Conservation (phyloP, 2,329 filamentous ascomycete species). For the Aspergillus pseudotamarii region DNA sequence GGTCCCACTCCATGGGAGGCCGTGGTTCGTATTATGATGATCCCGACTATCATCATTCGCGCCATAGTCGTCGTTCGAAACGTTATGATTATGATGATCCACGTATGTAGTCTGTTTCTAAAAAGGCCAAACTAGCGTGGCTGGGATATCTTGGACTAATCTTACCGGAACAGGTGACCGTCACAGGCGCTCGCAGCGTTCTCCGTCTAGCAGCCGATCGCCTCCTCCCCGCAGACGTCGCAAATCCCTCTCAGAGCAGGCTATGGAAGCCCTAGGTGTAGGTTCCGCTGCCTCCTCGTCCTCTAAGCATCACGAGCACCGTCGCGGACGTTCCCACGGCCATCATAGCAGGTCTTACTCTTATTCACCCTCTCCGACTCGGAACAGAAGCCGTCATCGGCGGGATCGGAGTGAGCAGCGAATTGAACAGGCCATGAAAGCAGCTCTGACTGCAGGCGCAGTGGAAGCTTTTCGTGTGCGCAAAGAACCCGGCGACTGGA, state of each 20-base stretch:
- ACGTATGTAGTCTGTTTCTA: conserved; percentile 32
- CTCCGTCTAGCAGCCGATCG: conserved; percentile 45
- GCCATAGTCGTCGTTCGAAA: conserved; percentile 47
- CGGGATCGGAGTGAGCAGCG: conserved; percentile 60
- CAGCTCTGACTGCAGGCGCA: conserved; percentile 84
- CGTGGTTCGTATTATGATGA: conserved; percentile 39
- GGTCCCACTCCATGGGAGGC: conserved; percentile 40
- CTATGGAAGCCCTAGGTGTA: conserved; percentile 60
- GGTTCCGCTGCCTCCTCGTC: conserved; percentile 50
- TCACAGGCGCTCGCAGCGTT: conserved; percentile 35
- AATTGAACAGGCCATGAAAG: conserved; percentile 85
- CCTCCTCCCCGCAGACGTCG: conserved; percentile 41
- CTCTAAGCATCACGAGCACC: conserved; percentile 53
- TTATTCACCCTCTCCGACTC: conserved; percentile 52
- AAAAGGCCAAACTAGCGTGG: background rate
- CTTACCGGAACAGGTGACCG: conserved; percentile 30
- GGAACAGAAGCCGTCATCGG: conserved; percentile 56
- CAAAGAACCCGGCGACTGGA: conserved; percentile 87
- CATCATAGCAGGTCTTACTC: conserved; percentile 50
- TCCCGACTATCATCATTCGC: conserved; percentile 32
- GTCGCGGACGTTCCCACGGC: conserved; percentile 41
- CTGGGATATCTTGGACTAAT: background rate
- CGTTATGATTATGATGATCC: conserved; percentile 53
- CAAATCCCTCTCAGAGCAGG: conserved; percentile 52
- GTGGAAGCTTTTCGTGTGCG: conserved; percentile 89